Evolutionary conservation across 352 stramenopile genomes (phyloP).

Genomic region (Plasmopara viticola): DNA sequence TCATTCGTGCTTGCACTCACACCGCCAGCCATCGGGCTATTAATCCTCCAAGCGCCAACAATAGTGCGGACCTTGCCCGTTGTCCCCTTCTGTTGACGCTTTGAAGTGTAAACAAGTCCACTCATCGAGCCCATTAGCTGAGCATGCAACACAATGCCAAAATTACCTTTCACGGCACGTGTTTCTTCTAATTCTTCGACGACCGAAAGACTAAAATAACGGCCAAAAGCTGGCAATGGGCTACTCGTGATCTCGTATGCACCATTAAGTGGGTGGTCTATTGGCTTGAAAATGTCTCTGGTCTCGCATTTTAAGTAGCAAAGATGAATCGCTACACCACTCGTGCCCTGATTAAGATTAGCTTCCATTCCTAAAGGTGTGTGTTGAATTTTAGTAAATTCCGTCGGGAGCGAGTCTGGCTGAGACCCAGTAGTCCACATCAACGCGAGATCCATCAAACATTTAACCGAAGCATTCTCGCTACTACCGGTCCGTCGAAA

Average conservation of each 20-base stretch:
- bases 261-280: conserved; percentile 67
- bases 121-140: conserved; percentile 52
- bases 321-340: conserved; percentile 66
- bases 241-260: conserved; percentile 67
- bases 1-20: conserved; percentile 44
- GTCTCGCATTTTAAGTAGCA: conserved; percentile 60
- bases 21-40: conserved; percentile 28
- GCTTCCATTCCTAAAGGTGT: conserved; percentile 84
- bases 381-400: conserved; percentile 82
- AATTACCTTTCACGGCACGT: conserved; percentile 58
- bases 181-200: conserved; percentile 42
- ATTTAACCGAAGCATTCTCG: conserved; percentile 30
- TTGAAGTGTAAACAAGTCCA: conserved; percentile 42
- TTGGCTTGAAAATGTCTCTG: conserved; percentile 39
- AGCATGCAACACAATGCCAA: conserved; percentile 65
- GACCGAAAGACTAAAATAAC: conserved; percentile 58
- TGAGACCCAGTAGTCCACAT: conserved; percentile 72
- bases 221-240: conserved; percentile 32
- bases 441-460: conserved; percentile 64
- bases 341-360: conserved; percentile 78
- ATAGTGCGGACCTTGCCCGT: conserved; percentile 26
- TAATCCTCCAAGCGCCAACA: conserved; percentile 57
- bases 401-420: conserved; percentile 47
- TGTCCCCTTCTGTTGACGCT: conserved; percentile 18
- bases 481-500: conserved; percentile 36